Evolutionary conservation across 2,329 filamentous ascomycete genomes (phyloP), one percentile per base, ranked within the genome.

Genomic region (Fusarium pseudocircinatum): DNA sequence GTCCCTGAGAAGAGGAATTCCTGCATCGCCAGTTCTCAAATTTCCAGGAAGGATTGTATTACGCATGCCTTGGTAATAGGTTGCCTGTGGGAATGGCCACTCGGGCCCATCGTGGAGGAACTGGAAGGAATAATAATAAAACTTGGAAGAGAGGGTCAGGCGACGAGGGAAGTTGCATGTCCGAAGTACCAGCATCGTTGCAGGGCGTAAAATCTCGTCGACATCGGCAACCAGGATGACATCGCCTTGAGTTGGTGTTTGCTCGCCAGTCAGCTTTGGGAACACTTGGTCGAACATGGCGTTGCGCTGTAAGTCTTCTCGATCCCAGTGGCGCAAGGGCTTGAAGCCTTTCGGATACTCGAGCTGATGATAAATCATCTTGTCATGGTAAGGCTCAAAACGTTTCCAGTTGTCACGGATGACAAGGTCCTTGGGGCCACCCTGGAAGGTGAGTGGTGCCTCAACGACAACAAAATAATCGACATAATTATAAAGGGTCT

Each of bases 391-490:
- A 18, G 83, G 78, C 18, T 79, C 75, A 75, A 92, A 90, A 12
- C 81, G 81, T 30, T 82, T 79, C 84, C 88, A 86, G 79, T 88
- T 88, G 18, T 88, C 83, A 18, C 83, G 81, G 64, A 91, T 83
- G 40, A 83, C 78, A 18, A 91, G 82, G 4, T 87, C 85, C 80
- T 92, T 92, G 14, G 83, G 80, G 2, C 81, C 81, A 40, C 86
- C 86, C 22, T 89, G 90, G 73, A 92, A 92, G 2, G 89, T 91
- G 56, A 82, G 85, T 24, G 82, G 78, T 2, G 87, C 86, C 81
- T 92, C 90, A 57, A 92, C 85, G 39, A 92, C 85, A 75, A 92
- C 83, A 74, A 91, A 92, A 80, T 91, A 91, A 81, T 92, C 90
- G 67, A 92, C 89, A 46, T 87, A 81, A 43, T 86, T 79, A 63